Conservation (phyloP, 106 monocot genomes). For the Alisma plantagoaquatica region DNA sequence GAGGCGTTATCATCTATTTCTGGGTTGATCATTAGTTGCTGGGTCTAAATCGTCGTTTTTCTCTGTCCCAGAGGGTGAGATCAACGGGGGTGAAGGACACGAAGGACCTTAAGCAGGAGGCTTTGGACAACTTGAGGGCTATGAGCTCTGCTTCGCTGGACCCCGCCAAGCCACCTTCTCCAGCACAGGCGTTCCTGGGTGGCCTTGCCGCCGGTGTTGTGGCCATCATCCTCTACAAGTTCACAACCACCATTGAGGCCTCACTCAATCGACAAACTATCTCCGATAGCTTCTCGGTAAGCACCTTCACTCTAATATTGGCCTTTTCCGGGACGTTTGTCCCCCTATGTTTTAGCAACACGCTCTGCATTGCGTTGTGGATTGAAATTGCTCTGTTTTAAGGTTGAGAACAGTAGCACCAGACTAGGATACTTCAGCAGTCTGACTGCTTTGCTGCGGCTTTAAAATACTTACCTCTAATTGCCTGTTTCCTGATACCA, state of each 20-base stretch:
- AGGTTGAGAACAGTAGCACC: no score
- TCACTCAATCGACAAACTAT: constrained; percentile 76
- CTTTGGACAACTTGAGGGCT: constrained; percentile 60
- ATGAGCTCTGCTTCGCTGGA: constrained; percentile 39
- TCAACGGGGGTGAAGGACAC: constrained; percentile 54
- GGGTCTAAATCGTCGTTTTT: no score
- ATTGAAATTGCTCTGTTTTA: no score
- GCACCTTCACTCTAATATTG: no score
- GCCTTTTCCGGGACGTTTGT: no score
- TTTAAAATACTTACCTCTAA: no score
- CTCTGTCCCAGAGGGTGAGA: constrained; percentile 53
- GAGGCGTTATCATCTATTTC: background rate
- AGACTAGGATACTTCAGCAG: no score
- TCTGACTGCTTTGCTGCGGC: no score
- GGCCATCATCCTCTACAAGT: constrained; percentile 76
- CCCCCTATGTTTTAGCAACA: no score
- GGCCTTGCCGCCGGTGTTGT: constrained; percentile 73
- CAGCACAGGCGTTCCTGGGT: constrained; percentile 70
- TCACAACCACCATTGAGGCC: constrained; percentile 72
- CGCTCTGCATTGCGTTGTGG: no score
- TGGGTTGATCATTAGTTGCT: background rate
- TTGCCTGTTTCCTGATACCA: no score
- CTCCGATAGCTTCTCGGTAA: constrained; percentile 87
- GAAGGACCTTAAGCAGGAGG: constrained; percentile 59
- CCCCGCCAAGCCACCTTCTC: constrained; percentile 43